Evolutionary conservation across 192 early-diverging fungal genomes (phyloP), one percentile per base, ranked within the genome.

Genomic region (Coemansia sp.): DNA sequence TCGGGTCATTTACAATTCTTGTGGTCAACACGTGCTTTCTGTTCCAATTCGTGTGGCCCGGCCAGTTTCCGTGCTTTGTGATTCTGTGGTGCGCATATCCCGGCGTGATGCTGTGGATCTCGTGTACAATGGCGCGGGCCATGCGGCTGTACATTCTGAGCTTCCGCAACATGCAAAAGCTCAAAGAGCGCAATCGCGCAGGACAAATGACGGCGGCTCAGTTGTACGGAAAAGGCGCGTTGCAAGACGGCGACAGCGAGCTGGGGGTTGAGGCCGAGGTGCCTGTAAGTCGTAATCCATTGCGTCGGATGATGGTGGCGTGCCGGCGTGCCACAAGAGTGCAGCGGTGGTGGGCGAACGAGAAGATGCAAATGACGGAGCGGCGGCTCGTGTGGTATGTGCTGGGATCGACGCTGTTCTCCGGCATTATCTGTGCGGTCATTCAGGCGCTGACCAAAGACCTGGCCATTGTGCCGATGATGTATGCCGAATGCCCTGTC

Each of bases 31-130:
- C 77, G 9, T 80, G 77, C 54, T 80, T 80, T 21, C 38, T 80
- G 25, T 80, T 80, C 69, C 77, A 80, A 63, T 80, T 80, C 49
- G 77, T 80, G 59, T 80, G 77, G 77, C 71, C 71, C 4, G 80
- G 74, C 44, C 37, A 70, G 44, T 82, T 77, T 56, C 80, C 80
- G 37, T 82, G 80, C 65, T 77, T 82, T 63, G 50, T 82, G 12
- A 73, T 77, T 34, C 51, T 82, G 26, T 82, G 80, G 80, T 67
- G 67, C 23, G 74, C 74, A 15, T 82, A 82, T 26, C 74, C 74
- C 3, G 80, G 80, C 31, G 74, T 82, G 40, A 82, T 76, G 70
- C 65, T 82, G 57, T 82, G 80, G 80, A 71, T 73, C 61, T 65
- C 68, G 18, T 82, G 80, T 51, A 74, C 74, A 0, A 70, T 77